These are phyloP conservation scores for Chloranthus sessilifolius DNA, from an alignment of 164 flowering plant genomes.

Conservation along the genomic window DNA sequence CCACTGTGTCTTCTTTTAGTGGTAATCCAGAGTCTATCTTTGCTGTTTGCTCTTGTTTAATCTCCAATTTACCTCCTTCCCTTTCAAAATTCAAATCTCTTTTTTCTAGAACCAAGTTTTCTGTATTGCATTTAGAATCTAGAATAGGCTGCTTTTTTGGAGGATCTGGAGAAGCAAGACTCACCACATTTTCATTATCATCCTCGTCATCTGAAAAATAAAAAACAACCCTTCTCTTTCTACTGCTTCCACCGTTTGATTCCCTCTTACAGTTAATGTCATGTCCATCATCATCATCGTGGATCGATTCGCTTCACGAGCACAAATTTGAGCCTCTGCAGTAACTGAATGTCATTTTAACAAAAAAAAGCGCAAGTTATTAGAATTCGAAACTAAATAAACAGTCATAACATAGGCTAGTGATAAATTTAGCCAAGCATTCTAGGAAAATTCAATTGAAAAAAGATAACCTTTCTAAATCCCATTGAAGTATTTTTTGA, in stretches of 20 bases:
- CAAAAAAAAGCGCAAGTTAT: background rate
- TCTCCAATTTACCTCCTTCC: constrained; percentile 30
- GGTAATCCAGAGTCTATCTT: constrained; percentile 18
- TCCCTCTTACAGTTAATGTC: constrained; percentile 55
- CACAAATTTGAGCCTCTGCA: constrained; percentile 67
- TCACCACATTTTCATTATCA: constrained; percentile 59
- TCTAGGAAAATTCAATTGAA: no score
- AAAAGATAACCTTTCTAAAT: no score
- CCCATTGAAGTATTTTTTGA: no score
- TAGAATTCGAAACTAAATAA: no score
- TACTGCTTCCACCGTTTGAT: constrained; percentile 52
- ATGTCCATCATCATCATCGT: no score
- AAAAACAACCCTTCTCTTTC: constrained; percentile 81
- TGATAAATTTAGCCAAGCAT: no score
- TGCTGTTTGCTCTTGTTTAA: constrained; percentile 36
- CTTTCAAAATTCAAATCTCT: constrained; percentile 24
- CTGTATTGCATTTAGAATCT: constrained; percentile 18
- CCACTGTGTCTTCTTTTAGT: constrained; percentile 19
- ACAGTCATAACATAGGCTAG: no score
- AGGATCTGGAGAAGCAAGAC: constrained; percentile 68
- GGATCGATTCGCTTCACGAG: constrained; percentile 56
- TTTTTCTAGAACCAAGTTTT: constrained; percentile 25
- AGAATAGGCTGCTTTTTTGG: constrained; percentile 36
- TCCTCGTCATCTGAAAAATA: constrained; percentile 91
- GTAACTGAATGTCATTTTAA: constrained; percentile 16